Conservation (phyloP, 345 rosid species). For the Trapa incisa region DNA sequence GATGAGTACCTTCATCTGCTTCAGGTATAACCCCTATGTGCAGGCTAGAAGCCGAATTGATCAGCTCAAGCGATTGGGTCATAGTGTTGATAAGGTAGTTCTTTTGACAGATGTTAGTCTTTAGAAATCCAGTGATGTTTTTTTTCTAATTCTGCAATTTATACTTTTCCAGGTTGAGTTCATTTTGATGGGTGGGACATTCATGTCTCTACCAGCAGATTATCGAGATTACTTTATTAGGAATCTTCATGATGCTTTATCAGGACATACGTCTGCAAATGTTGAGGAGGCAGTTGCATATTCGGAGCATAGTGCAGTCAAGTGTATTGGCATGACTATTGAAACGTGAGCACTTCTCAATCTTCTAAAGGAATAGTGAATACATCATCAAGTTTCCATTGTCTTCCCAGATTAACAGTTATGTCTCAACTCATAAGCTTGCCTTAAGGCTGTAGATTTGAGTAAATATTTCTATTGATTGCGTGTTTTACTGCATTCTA, state of each 20-base stretch:
- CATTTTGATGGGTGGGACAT: slow-evolving; percentile 97
- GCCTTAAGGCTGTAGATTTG: not conserved
- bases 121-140: not conserved
- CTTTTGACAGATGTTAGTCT: not conserved
- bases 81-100: slow-evolving; percentile 87
- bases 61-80: slow-evolving; percentile 97
- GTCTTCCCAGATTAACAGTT: not conserved
- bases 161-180: slow-evolving; percentile 66
- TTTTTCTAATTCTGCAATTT: not conserved
- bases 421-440: too few relatives aligned
- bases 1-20: not conserved
- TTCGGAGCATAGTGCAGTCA: slow-evolving; percentile 84
- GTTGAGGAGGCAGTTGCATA: slow-evolving; percentile 95
- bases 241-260: slow-evolving; percentile 94
- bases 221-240: slow-evolving; percentile 87
- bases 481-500: slow-evolving; percentile 5
- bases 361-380: not conserved
- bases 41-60: slow-evolving; percentile 98
- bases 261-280: slow-evolving; percentile 90
- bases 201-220: slow-evolving; percentile 92
- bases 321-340: slow-evolving; percentile 99
- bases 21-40: slow-evolving; percentile 90
- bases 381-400: too few relatives aligned
- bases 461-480: slow-evolving; percentile 3
- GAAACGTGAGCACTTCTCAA: slow-evolving; percentile 62